Evolutionary conservation across 2,329 filamentous ascomycete genomes (phyloP), one percentile per base, ranked within the genome.

Genomic region (Colletotrichum navitas): DNA sequence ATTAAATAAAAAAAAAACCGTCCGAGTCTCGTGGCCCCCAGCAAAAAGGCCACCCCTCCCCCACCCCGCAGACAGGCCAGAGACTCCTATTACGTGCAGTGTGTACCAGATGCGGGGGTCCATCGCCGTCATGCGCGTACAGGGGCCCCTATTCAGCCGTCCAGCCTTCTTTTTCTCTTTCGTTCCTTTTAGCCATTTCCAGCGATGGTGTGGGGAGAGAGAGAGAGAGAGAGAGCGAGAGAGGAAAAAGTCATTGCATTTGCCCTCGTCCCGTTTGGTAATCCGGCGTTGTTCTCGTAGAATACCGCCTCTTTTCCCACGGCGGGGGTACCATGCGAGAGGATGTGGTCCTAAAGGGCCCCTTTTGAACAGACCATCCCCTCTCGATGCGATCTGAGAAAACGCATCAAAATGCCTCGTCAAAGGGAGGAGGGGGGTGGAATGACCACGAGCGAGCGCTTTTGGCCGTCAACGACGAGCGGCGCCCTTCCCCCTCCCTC

Each of bases 41-140:
- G 32, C n/a, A n/a, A n/a, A n/a, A n/a, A n/a, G n/a, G n/a, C n/a
- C n/a, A n/a, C n/a, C n/a, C n/a, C n/a, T n/a, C 52, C 60, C 58
- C 66, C 26, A 43, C 32, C 43, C 60, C 58, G 29, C 66, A 51
- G 18, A 24, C 32, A 24, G 34, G 49, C 55, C 16, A 41, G n/a
- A 49, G 32, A 45, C 43, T 26, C 26, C 61, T n/a, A 71, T 67
- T 71, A 66, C 63, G 68, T 71, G 64, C 68, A 71, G 63, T 63
- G 63, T 63, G 36, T 55, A 39, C n/a, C 36, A 24, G 45, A 51
- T 45, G 68, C 58, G 64, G 64, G 63, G 64, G 63, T 51, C 18
- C 32, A 21, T 49, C 45, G 8, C 32, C 36, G 11, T 12, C 36
- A 39, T 39, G 36, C 36, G 36, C 36, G 36, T 55, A 41, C 49